Evolutionary conservation across 2,329 filamentous ascomycete genomes (phyloP).

Genomic region (Hortaea sp.): DNA sequence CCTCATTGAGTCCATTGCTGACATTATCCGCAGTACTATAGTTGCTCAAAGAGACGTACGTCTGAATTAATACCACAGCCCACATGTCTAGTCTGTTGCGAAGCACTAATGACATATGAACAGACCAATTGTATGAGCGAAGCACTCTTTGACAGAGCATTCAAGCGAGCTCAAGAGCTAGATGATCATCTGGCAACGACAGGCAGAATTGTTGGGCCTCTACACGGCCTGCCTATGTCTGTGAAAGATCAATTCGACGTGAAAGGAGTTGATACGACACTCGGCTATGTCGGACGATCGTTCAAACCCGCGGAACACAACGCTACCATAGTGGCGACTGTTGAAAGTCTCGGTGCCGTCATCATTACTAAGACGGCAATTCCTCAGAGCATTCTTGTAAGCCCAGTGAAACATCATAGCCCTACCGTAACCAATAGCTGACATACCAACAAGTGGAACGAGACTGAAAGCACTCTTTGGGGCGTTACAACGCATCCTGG

Average conservation of each 20-base stretch:
- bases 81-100: too few species aligned
- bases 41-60: too few species aligned
- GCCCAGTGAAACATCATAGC: background rate
- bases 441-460: conserved; percentile 5
- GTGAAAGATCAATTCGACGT: conserved; percentile 56
- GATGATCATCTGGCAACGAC: conserved; percentile 14
- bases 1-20: too few species aligned
- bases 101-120: background rate
- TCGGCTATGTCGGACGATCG: conserved; percentile 45
- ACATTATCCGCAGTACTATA: too few species aligned
- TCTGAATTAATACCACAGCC: too few species aligned
- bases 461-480: conserved; percentile 28
- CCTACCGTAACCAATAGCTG: too few species aligned
- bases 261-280: conserved; percentile 46
- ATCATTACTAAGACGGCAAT: conserved; percentile 46
- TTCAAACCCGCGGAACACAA: conserved; percentile 19
- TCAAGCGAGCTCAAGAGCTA: conserved; percentile 15
- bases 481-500: conserved; percentile 49
- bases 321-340: conserved; percentile 25
- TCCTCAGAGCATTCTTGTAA: conserved; percentile 37
- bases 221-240: conserved; percentile 45
- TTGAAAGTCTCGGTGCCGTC: conserved; percentile 35
- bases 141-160: conserved; percentile 35
- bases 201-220: conserved; percentile 11
- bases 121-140: conserved; percentile 20